Evolutionary conservation across 2,329 filamentous ascomycete species (phyloP).

Genomic region (Monosporascus ibericus): DNA sequence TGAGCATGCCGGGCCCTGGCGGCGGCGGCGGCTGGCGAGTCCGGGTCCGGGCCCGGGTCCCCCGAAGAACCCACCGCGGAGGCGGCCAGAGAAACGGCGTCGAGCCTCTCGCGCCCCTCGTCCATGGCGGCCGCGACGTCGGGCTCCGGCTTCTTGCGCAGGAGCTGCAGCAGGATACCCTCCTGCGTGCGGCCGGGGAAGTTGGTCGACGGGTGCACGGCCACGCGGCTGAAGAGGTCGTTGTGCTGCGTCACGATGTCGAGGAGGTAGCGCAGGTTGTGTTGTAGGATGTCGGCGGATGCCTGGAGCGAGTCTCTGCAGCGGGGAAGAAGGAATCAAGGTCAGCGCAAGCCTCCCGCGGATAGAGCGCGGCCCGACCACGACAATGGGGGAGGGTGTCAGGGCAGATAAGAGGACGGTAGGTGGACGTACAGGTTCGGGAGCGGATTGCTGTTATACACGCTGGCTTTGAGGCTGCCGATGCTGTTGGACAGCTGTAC

Average conservation of each 20-base stretch:
- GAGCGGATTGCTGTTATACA: constrained; percentile 58
- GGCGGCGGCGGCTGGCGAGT: background rate
- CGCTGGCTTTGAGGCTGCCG: constrained; percentile 52
- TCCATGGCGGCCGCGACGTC: constrained; percentile 68
- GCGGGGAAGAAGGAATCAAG: no score
- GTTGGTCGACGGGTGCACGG: constrained; percentile 69
- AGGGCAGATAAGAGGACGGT: background rate
- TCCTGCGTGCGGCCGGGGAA: constrained; percentile 67
- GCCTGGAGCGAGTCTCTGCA: constrained; percentile 63
- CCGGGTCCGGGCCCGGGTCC: no score
- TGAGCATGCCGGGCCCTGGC: background rate
- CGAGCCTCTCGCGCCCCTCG: constrained; percentile 45
- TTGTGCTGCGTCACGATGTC: constrained; percentile 59
- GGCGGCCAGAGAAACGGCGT: constrained; percentile 1
- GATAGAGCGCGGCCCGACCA: background rate
- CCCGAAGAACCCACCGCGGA: background rate
- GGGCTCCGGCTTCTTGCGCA: constrained; percentile 80
- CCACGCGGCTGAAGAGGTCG: constrained; percentile 62
- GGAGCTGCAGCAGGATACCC: constrained; percentile 58
- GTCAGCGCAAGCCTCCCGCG: no score
- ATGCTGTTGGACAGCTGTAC: constrained; percentile 65
- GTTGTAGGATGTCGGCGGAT: constrained; percentile 65
- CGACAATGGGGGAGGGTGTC: background rate
- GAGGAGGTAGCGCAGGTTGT: constrained; percentile 62
- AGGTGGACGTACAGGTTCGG: constrained; percentile 53